Conservation (phyloP, 306 rosid species). For the Corylus americana region DNA sequence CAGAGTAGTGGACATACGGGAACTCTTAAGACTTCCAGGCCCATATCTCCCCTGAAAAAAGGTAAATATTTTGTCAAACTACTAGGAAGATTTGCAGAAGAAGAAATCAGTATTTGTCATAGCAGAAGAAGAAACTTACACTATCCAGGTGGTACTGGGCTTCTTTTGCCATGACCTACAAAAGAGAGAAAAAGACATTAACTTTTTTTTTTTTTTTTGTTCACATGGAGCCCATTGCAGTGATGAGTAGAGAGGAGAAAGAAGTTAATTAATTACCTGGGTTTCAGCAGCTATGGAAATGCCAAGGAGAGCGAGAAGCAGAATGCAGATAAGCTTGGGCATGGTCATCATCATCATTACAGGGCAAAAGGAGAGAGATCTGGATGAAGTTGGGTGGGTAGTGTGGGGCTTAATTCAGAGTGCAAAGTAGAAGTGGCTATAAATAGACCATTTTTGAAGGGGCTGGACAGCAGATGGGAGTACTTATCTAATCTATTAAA, state of each 20-base stretch:
- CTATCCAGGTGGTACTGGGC: slow-evolving; percentile 36
- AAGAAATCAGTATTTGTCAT: not conserved
- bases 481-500: not conserved
- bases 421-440: slow-evolving; percentile 27
- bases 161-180: slow-evolving; percentile 50
- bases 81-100: not conserved
- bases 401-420: slow-evolving; percentile 33
- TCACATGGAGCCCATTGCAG: not conserved
- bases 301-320: slow-evolving; percentile 50
- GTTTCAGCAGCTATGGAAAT: slow-evolving; percentile 43
- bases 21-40: slow-evolving; percentile 48
- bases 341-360: slow-evolving; percentile 14
- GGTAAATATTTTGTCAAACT: not conserved
- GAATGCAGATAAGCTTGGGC: slow-evolving; percentile 44
- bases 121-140: slow-evolving; percentile 1
- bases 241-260: not conserved
- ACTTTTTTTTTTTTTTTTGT: no score
- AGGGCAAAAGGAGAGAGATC: not conserved
- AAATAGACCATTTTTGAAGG: slow-evolving; percentile 30
- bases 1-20: slow-evolving; percentile 29
- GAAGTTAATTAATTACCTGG: slow-evolving; percentile 30
- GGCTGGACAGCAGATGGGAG: slow-evolving; percentile 11
- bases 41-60: slow-evolving; percentile 48
- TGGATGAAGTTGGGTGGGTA: slow-evolving; percentile 18
- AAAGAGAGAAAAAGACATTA: not conserved